These are phyloP conservation scores for Aspergillus novofumigatus DNA, from an alignment of 2,329 filamentous ascomycete genomes.

Conservation along the genomic window DNA sequence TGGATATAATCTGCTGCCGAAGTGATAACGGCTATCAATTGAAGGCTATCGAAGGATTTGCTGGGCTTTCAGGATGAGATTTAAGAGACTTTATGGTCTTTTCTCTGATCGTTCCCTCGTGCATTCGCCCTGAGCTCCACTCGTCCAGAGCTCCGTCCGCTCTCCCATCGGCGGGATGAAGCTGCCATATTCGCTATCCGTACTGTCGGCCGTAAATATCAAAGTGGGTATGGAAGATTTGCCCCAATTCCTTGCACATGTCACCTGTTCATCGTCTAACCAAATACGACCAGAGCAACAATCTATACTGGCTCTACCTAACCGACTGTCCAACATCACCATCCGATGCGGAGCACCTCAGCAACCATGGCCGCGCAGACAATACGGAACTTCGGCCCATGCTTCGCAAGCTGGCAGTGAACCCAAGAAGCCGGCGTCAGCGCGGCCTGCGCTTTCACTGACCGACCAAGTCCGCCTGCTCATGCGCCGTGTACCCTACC, in stretches of 20 bases:
- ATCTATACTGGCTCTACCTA: neutral
- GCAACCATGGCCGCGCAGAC: neutral
- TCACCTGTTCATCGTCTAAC: neutral
- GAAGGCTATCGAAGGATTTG: neutral
- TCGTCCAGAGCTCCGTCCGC: slow-evolving; percentile 4
- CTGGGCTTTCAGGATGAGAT: slow-evolving; percentile 19
- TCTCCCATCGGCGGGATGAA: slow-evolving; percentile 27
- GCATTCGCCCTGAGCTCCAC: slow-evolving; percentile 9
- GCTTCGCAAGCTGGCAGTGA: neutral
- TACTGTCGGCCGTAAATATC: slow-evolving; percentile 14
- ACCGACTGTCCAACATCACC: neutral
- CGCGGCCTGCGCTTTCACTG: slow-evolving; percentile 10
- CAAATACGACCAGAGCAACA: neutral
- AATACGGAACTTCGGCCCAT: neutral
- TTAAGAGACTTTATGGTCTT: slow-evolving; percentile 5
- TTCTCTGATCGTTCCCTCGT: slow-evolving; percentile 2
- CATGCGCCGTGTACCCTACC: slow-evolving; percentile 54
- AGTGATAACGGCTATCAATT: slow-evolving; percentile 1
- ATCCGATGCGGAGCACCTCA: neutral
- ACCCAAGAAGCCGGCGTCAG: neutral
- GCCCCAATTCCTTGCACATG: neutral
- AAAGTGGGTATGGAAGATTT: neutral
- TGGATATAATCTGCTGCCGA: neutral
- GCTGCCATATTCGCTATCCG: slow-evolving; percentile 19
- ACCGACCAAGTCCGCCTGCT: slow-evolving; percentile 40